phyloP scores from a whole-genome alignment of 352 stramenopile genomes.

The Phytopythium kandeliae region DNA sequence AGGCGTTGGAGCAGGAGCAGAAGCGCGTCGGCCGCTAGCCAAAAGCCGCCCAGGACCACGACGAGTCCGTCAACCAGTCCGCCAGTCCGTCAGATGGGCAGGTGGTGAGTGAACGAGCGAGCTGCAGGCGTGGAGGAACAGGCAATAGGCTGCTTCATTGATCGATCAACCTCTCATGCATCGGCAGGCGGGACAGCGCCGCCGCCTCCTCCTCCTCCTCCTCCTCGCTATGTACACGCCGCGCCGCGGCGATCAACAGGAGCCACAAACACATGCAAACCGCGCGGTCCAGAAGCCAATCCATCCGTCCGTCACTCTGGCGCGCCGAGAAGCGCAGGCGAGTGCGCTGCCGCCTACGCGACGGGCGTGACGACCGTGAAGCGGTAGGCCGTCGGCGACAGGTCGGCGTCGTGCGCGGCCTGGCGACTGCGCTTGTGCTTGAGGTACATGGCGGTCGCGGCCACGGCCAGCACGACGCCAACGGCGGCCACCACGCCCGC shows the following conservation, averaged over 20 bases:
- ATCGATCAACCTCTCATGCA: background rate
- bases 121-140: too few species aligned
- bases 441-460: background rate
- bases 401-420: background rate
- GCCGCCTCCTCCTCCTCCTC: background rate
- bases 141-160: too few species aligned
- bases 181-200: too few species aligned
- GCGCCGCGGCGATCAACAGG: background rate
- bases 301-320: too few species aligned
- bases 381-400: background rate
- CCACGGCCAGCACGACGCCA: conserved; percentile 3
- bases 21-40: background rate
- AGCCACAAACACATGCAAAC: background rate
- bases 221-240: conserved; percentile 1
- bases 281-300: too few species aligned
- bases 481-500: background rate
- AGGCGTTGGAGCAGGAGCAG: conserved; percentile 13
- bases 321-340: too few species aligned
- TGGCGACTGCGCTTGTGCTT: background rate
- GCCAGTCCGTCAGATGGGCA: too few species aligned
- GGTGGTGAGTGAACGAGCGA: too few species aligned
- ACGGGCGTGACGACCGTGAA: conserved; percentile 1
- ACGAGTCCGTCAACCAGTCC: too few species aligned
- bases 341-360: background rate
- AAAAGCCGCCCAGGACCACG: too few species aligned